These are phyloP conservation scores for Priceomyces haplophilus DNA, from an alignment of 805 yeast species.

Conservation along the genomic window DNA sequence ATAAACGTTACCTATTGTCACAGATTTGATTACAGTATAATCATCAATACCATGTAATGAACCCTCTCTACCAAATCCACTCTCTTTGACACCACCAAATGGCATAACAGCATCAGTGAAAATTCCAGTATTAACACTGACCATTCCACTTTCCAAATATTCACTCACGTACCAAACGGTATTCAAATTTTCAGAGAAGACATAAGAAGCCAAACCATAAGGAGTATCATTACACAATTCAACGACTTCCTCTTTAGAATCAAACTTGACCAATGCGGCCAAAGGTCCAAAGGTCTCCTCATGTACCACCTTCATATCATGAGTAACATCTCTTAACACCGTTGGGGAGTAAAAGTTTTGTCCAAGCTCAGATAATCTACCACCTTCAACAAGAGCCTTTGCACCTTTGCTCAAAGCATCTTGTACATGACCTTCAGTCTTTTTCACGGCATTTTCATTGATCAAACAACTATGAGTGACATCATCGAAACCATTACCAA, in stretches of 20 bases:
- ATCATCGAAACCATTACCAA: conserved; percentile 56
- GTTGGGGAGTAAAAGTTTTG: conserved; percentile 54
- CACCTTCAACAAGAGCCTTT: conserved; percentile 48
- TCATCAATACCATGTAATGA: conserved; percentile 74
- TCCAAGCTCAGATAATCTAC: conserved; percentile 48
- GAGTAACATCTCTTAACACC: conserved; percentile 49
- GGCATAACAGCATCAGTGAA: conserved; percentile 62
- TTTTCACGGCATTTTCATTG: conserved; percentile 47
- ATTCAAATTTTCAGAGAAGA: conserved; percentile 51
- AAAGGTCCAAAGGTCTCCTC: conserved; percentile 70
- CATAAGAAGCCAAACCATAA: conserved; percentile 59
- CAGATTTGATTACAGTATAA: conserved; percentile 56
- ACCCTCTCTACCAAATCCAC: conserved; percentile 82
- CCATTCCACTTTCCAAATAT: conserved; percentile 63
- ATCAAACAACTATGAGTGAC: conserved; percentile 59
- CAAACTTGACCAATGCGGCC: conserved; percentile 55
- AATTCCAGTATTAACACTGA: conserved; percentile 56
- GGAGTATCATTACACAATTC: conserved; percentile 51
- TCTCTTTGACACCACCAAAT: conserved; percentile 75
- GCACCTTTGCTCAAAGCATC: conserved; percentile 60
- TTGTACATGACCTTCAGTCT: conserved; percentile 51
- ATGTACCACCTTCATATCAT: conserved; percentile 45
- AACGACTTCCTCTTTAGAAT: conserved; percentile 52
- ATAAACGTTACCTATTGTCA: conserved; percentile 47
- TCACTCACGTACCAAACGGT: conserved; percentile 53